These are phyloP conservation scores for Suillus occidentalis DNA, from an alignment of 768 basidiomycete species.

Conservation along the genomic window DNA sequence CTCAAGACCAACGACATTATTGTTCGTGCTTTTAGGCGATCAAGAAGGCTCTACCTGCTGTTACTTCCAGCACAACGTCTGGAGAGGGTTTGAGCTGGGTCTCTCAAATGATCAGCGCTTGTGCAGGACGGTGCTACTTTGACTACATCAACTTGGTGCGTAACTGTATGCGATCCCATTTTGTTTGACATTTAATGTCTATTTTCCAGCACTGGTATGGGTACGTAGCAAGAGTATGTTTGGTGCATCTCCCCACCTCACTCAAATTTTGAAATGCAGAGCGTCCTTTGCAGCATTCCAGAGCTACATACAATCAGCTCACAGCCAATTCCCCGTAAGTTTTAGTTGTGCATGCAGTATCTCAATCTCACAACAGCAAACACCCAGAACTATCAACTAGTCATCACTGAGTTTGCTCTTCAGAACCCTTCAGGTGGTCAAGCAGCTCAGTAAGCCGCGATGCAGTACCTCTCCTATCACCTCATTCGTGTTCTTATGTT, in stretches of 20 bases:
- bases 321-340: constrained; percentile 30
- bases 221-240: constrained; percentile 13
- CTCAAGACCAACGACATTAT: not conserved
- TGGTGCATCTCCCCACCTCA: not conserved
- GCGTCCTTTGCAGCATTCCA: constrained; percentile 29
- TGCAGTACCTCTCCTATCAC: not conserved
- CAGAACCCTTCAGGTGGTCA: constrained; percentile 31
- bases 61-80: constrained; percentile 32
- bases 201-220: constrained; percentile 30
- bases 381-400: constrained; percentile 22
- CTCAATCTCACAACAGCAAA: constrained; percentile 11
- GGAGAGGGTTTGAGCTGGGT: constrained; percentile 38
- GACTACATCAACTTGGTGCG: constrained; percentile 37
- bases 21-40: constrained; percentile 24
- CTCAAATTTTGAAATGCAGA: constrained; percentile 17
- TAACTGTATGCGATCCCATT: not conserved
- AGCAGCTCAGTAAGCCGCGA: constrained; percentile 26
- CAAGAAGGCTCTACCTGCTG: constrained; percentile 39
- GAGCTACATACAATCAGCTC: constrained; percentile 25
- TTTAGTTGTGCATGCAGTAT: too few relatives aligned
- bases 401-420: constrained; percentile 36
- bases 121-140: constrained; percentile 34
- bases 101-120: constrained; percentile 34
- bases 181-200: not conserved
- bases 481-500: constrained; percentile 5